Percentiles rank a stretch among this genome's conserved stretches.
phyloP scores from a whole-genome alignment of 2,329 filamentous ascomycete genomes.

The Teratosphaeria epicoccoides region DNA sequence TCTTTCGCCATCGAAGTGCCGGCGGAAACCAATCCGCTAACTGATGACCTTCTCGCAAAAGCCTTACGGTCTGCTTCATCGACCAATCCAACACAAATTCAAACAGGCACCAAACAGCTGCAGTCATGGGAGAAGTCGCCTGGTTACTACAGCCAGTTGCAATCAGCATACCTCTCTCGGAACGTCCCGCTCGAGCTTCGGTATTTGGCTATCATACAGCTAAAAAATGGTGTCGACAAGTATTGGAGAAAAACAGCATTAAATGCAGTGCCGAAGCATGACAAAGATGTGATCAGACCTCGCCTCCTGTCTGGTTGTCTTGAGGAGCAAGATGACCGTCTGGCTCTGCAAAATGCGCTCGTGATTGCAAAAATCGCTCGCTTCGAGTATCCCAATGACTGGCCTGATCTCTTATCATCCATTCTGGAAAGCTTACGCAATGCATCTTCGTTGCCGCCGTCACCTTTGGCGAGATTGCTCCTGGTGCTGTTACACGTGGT shows the following conservation, averaged over 20 bases:
- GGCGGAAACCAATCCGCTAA: constrained; percentile 60
- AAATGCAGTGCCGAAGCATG: constrained; percentile 53
- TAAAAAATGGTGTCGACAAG: constrained; percentile 94
- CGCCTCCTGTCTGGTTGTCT: constrained; percentile 67
- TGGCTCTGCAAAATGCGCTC: constrained; percentile 81
- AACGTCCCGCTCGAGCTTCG: constrained; percentile 66
- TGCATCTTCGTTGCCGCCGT: constrained; percentile 12
- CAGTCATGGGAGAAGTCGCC: constrained; percentile 39
- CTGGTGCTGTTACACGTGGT: constrained; percentile 73
- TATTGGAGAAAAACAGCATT: constrained; percentile 75
- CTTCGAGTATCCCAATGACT: constrained; percentile 80
- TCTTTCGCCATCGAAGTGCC: constrained; percentile 54
- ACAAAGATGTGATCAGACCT: constrained; percentile 67
- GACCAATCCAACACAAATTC: constrained; percentile 38
- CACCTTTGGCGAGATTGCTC: constrained; percentile 61
- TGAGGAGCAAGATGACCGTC: constrained; percentile 60
- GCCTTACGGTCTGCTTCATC: constrained; percentile 40
- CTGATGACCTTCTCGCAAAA: constrained; percentile 37
- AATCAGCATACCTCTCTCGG: constrained; percentile 68
- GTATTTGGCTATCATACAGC: constrained; percentile 81
- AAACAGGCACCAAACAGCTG: constrained; percentile 43
- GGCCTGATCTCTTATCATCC: constrained; percentile 47
- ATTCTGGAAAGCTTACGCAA: constrained; percentile 54
- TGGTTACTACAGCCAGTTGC: constrained; percentile 40
- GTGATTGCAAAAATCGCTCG: constrained; percentile 79